Evolutionary conservation across 371 early-diverging fungal species (phyloP), one percentile per base, ranked within the genome.

Genomic region (Basidiobolus meristosporus): DNA sequence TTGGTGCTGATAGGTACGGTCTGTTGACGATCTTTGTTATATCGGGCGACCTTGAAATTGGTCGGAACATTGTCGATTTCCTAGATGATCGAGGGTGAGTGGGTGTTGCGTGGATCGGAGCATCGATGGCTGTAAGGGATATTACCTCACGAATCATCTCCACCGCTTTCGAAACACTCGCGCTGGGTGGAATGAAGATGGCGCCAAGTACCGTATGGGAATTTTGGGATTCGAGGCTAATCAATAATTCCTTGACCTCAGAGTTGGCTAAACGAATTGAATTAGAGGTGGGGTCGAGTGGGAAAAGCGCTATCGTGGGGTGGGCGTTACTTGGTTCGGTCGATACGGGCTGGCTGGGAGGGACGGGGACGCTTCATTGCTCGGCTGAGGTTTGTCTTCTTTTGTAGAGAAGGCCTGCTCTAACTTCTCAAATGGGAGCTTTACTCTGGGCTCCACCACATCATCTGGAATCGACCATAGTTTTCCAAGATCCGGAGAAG

Each of bases 391-490:
- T 7, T 48, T 32, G 4, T 40, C 17, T 19, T 46, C 45, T 1
- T 45, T 29, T 5, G 32, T 38, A 9, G 51, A 46, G 32, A 46
- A 46, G 6, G 48, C 47, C 15, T 51, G 32, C 7, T 39, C 36
- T 34, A 56, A 45, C n/a, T 52, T 51, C 42, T 54, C 51, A 41
- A 45, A 46, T 16, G 41, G 47, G 22, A 44, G 51, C 57, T 18
- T 40, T 26, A 59, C 58, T 19, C 63, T 56, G 18, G 26, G 26
- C 9, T 65, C 65, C 0, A 70, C 52, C 19, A 68, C 65, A 20
- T 74, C 74, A 4, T 78, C 77, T 0, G 82, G 82, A 36, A 67
- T 47, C 3, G 68, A 59, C 82, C 82, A 82, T 10, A 71, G 57
- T 51, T 78, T 76, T 38, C 63, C 59, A 17, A 78, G 57, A 36